Base-by-base conservation (phyloP, 2,329 filamentous ascomycete species). In the Aureobasidium sp. region DNA sequence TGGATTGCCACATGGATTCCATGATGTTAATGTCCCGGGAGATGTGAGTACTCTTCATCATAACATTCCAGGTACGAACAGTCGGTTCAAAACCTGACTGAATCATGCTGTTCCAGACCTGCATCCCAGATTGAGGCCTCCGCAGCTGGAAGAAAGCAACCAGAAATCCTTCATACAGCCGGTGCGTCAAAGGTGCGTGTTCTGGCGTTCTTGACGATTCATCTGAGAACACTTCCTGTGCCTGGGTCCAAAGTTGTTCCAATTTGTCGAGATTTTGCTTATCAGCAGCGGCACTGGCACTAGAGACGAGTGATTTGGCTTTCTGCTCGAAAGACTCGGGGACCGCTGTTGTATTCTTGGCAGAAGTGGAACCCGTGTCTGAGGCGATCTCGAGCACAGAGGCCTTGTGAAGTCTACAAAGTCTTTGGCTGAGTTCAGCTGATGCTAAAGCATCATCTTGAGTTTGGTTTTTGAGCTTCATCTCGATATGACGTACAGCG, bases 41-140 rank as follows among this genome's bases (percentile, higher is more conserved):
- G 55, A 78, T 79, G 69, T 82, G 83, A 73, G 86, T 90, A 1
- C 89, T 89, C 62, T 84, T 80, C 66, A 94, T 83, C 82, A 94
- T 88, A 47, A 83, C 77, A 42, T 85, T 87, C 83, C 88, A 94
- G 0, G 89, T 87, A 67, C 77, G 81, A 61, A 87, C 68, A 7
- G 80, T 85, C 15, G 89, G 87, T 62, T 76, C 72, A 34, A 87
- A 70, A 1, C 82, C 83, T 57, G 82, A 73, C 47, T 75, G 70
- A 15, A 81, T 69, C 79, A 85, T 82, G 63, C 78, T 72, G 62
- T 84, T 83, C 83, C 83, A 85, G 3, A 84, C 76, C 32, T 80
- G 74, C n/a, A 84, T 75, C 0, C 82, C 80, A 12, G 72, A 69
- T 36, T 75, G 67, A 4, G 76, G 69, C 48, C 74, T 71, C 20